Evolutionary conservation across 495 filamentous ascomycete species (phyloP).

Genomic region (Rostrohypoxylon terebratum): DNA sequence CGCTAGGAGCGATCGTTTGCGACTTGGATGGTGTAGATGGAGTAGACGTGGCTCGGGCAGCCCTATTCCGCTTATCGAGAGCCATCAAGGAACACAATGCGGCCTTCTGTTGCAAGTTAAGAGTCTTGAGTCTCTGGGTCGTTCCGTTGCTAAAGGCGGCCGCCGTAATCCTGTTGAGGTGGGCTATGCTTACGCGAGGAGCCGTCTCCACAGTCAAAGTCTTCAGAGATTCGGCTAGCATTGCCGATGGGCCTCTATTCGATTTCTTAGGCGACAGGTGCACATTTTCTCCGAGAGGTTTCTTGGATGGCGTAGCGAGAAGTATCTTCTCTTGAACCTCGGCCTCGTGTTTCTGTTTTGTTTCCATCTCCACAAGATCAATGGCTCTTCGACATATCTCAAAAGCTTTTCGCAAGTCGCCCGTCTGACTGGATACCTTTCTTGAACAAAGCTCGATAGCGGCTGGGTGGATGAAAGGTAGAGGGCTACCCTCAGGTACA

Average conservation of each 20-base stretch:
- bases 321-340: constrained; percentile 63
- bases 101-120: constrained; percentile 97
- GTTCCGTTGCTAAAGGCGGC: constrained; percentile 87
- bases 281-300: constrained; percentile 58
- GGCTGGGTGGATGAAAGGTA: constrained; percentile 92
- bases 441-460: constrained; percentile 93
- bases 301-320: constrained; percentile 58
- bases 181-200: constrained; percentile 87
- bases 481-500: constrained; percentile 68
- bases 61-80: constrained; percentile 74
- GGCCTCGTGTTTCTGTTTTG: constrained; percentile 69
- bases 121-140: constrained; percentile 79
- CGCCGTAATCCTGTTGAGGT: constrained; percentile 89
- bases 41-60: constrained; percentile 53
- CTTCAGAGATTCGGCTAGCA: constrained; percentile 63
- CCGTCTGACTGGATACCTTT: constrained; percentile 92
- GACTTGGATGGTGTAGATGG: constrained; percentile 58
- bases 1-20: constrained; percentile 69
- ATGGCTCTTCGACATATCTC: constrained; percentile 91
- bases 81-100: constrained; percentile 88
- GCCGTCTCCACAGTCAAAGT: constrained; percentile 77
- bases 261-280: constrained; percentile 64
- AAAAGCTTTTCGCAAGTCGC: constrained; percentile 94
- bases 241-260: constrained; percentile 45
- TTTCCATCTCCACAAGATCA: constrained; percentile 89